A percentile compares a stretch with the other conserved stretches of the same genome.
phyloP scores from a whole-genome alignment of 2,329 filamentous ascomycete genomes.

The Xylariaceae sp. region DNA sequence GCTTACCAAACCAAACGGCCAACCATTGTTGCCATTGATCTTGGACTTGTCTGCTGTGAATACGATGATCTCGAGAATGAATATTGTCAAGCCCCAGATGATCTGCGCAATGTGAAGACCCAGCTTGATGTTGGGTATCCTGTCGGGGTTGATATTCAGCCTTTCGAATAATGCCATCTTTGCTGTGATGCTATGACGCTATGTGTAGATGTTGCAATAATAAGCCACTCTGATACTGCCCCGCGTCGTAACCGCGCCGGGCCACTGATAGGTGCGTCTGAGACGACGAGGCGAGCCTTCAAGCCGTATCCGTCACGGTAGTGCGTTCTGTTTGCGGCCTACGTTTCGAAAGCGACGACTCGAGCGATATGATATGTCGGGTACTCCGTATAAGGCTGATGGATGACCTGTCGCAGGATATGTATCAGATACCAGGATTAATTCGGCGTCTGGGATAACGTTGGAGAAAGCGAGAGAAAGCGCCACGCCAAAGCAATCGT shows the following conservation, averaged over 20 bases:
- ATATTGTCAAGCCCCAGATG: slow-evolving; percentile 49
- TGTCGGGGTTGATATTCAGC: slow-evolving; percentile 49
- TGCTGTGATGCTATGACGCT: too few species aligned
- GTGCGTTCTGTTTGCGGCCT: too few species aligned
- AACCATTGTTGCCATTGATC: slow-evolving; percentile 54
- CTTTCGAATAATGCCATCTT: slow-evolving; percentile 38
- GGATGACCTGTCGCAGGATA: slow-evolving; percentile 7
- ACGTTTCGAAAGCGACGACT: too few species aligned
- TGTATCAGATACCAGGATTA: slow-evolving; percentile 1
- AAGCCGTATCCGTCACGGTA: slow-evolving; percentile 4
- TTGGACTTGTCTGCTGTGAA: slow-evolving; percentile 44
- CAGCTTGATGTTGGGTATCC: slow-evolving; percentile 52
- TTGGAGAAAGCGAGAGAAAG: slow-evolving; percentile 6
- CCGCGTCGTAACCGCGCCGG: slow-evolving; percentile 5
- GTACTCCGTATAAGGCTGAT: too few species aligned
- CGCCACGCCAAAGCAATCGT: slow-evolving; percentile 1
- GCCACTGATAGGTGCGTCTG: background rate
- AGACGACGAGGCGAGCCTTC: slow-evolving; percentile 1
- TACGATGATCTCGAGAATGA: slow-evolving; percentile 55
- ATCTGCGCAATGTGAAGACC: slow-evolving; percentile 52
- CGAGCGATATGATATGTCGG: too few species aligned
- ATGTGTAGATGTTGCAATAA: too few species aligned
- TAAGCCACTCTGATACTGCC: too few species aligned
- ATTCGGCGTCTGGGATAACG: slow-evolving; percentile 1
- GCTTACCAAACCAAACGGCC: slow-evolving; percentile 60